Base-by-base conservation (phyloP, 345 rosid species). In the Euphorbia lathyris region DNA sequence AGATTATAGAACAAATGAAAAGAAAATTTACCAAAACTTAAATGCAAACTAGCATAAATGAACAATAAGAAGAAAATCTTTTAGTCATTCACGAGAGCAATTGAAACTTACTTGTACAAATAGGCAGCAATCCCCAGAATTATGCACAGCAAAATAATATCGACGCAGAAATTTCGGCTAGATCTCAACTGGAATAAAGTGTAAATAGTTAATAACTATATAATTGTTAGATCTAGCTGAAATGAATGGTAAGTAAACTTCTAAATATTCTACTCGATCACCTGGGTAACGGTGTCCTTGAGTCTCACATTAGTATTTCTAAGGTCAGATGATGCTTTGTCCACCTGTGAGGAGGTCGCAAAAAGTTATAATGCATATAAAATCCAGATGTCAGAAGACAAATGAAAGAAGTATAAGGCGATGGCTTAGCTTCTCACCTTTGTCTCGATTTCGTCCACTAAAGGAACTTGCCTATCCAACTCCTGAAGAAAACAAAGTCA, bases 41-140 rank as follows among this genome's bases (percentile, higher is more conserved):
- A 22, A 47, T 43, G 25, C 45, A 36, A 26, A 45, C 56, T 45
- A 65, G 56, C 10, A 19, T 14, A 63, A 11, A 48, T 62, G 40
- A 51, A 71, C 19, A 50, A 65, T 43, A 29, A 7, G 4, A 17
- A 13, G 9, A 19, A 32, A 25, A 42, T 29, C 27, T 65, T 29
- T 23, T 48, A 38, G 61, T 25, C 38, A 67, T 32, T 69, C 32
- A 50, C 51, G 27, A 57, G 51, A 64, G 63, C 47, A 63, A 74
- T 32, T 72, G 62, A 71, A 69, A 65, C 96, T 89, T 86, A 92
- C 99, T 96, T 96, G 98, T 96, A 96, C 53, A 96, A 76, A 75
- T 96, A 96, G 74, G 99, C 98, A 66, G 99, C 98, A n/a, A 92
- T 90, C 36, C 99, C 98, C 63, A 96, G 84, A 68, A 96, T 86